phyloP scores from a whole-genome alignment of 139 green algal genomes.

The Chlamydomonas sphaeroides region DNA sequence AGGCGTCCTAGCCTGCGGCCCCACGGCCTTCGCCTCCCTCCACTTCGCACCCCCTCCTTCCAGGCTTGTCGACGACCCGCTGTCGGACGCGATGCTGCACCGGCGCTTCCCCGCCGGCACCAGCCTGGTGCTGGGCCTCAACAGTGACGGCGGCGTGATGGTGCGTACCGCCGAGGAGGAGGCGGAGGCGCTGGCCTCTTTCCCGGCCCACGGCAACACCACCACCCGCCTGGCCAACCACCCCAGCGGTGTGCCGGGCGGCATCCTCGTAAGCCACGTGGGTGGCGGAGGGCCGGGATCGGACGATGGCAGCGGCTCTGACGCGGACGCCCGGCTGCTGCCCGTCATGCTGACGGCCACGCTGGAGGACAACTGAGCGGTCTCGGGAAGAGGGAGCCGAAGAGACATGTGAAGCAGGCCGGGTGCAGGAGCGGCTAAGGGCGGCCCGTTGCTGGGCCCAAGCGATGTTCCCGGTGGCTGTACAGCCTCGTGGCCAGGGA shows the following conservation, averaged over 20 bases:
- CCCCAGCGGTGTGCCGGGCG: conserved; percentile 29
- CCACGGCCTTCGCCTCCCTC: too few relatives aligned
- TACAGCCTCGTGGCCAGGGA: too few relatives aligned
- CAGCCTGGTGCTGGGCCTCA: conserved; percentile 31
- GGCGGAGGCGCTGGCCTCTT: background rate
- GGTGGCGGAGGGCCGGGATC: background rate
- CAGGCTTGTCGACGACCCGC: conserved; percentile 60
- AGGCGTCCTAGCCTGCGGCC: too few relatives aligned
- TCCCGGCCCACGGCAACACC: background rate
- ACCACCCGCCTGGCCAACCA: background rate
- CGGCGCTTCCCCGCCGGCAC: conserved; percentile 52
- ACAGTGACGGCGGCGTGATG: conserved; percentile 39
- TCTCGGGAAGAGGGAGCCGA: background rate
- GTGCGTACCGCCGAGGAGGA: conserved; percentile 19
- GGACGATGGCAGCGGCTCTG: background rate
- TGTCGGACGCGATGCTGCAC: conserved; percentile 74
- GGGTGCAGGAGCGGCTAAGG: too few relatives aligned
- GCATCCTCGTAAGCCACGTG: conserved; percentile 13
- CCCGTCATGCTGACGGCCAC: conserved; percentile 14
- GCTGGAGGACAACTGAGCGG: conserved; percentile 20
- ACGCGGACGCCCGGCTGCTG: background rate
- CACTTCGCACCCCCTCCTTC: background rate
- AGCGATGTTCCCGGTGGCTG: too few relatives aligned
- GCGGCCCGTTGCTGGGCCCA: too few relatives aligned
- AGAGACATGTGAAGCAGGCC: too few relatives aligned